Conservation (phyloP, 225 moss, liverwort and hornwort species). For the Sphagnum contortum region DNA sequence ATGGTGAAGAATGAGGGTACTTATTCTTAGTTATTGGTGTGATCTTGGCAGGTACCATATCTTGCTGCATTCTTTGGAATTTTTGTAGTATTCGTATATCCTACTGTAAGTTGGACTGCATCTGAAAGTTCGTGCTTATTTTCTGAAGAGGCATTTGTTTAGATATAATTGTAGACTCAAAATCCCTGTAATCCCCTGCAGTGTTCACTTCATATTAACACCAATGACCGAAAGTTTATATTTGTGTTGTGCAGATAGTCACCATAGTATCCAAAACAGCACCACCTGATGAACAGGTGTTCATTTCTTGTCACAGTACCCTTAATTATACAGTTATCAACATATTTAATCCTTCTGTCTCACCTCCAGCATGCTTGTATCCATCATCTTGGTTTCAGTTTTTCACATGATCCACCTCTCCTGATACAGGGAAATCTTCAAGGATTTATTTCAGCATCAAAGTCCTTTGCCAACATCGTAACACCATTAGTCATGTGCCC, state of each 20-base stretch:
- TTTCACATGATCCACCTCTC: too few relatives aligned
- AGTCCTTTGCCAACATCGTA: conserved; percentile 3
- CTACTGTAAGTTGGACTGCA: conserved; percentile 7
- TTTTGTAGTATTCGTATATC: conserved; percentile 4
- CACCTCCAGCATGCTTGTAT: neutral
- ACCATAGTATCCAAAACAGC: conserved; percentile 28
- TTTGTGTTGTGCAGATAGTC: conserved; percentile 13
- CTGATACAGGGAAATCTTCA: conserved; percentile 7
- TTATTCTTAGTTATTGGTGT: neutral
- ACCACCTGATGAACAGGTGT: conserved; percentile 20
- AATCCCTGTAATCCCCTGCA: neutral
- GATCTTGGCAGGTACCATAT: conserved; percentile 14
- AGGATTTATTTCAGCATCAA: conserved; percentile 5
- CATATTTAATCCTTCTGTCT: neutral
- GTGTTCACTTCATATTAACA: neutral
- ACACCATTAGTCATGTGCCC: conserved; percentile 4
- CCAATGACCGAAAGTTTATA: neutral
- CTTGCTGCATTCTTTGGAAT: neutral
- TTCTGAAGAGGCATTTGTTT: neutral
- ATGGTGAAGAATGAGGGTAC: neutral
- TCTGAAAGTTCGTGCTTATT: neutral
- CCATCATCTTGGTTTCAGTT: neutral
- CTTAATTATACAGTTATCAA: neutral
- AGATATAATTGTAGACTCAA: neutral
- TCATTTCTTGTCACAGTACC: neutral